A percentile compares a stretch with the other conserved stretches of the same genome.
Evolutionary conservation across 2,329 filamentous ascomycete genomes (phyloP).

Genomic region (Gremmenia infestans): DNA sequence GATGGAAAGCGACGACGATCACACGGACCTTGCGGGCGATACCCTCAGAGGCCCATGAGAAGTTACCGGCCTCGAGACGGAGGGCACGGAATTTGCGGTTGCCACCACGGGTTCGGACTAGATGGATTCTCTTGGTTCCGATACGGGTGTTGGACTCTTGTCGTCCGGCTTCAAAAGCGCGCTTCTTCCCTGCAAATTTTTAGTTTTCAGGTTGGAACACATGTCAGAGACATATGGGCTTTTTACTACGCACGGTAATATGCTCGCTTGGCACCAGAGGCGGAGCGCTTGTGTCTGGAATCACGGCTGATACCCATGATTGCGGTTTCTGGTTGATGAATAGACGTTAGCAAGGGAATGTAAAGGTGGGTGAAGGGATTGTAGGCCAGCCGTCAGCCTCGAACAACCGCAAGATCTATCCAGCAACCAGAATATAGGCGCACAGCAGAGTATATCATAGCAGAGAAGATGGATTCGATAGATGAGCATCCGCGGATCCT

Average conservation of each 20-base stretch:
- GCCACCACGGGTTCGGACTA: conserved; percentile 93
- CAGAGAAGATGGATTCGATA: neutral
- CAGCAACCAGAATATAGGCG: conserved; percentile 4
- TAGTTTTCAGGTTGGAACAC: conserved; percentile 66
- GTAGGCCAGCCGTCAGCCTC: neutral
- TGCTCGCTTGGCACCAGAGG: conserved; percentile 95
- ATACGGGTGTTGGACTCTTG: conserved; percentile 99
- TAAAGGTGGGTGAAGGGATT: neutral
- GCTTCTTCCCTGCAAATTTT: conserved; percentile 75
- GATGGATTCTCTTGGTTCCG: conserved; percentile 91
- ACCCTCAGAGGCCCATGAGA: conserved; percentile 98
- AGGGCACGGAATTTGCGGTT: conserved; percentile 99
- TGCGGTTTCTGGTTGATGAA: conserved; percentile 56
- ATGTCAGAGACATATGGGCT: conserved; percentile 62
- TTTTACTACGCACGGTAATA: conserved; percentile 77
- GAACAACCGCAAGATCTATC: neutral
- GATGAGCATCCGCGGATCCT: conserved; percentile 2
- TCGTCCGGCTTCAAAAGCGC: conserved; percentile 99
- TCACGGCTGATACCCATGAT: conserved; percentile 99
- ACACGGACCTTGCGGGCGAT: conserved; percentile 98
- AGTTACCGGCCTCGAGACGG: conserved; percentile 98
- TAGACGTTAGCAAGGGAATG: conserved; percentile 25
- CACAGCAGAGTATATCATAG: neutral
- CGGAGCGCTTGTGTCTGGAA: conserved; percentile 99
- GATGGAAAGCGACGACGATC: conserved; percentile 97